phyloP scores from a whole-genome alignment of 176 grass and related monocot genomes.

The Triticum monococcum region DNA sequence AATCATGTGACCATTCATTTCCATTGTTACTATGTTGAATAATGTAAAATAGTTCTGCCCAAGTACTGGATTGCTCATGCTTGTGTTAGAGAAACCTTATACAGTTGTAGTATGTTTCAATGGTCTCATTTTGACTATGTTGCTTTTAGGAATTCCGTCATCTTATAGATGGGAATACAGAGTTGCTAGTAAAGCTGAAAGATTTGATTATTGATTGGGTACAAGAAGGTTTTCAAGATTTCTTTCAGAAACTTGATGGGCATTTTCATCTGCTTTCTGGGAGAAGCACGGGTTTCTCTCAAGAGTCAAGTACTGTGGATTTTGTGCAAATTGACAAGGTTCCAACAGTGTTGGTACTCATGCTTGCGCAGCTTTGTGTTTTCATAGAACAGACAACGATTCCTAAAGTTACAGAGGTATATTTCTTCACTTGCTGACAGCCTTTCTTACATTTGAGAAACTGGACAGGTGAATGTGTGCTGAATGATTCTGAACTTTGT shows the following conservation, averaged over 20 bases:
- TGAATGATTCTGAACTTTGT: constrained; percentile 29
- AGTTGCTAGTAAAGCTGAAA: constrained; percentile 78
- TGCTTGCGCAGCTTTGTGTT: constrained; percentile 86
- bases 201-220: constrained; percentile 97
- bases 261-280: constrained; percentile 93
- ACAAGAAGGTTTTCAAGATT: constrained; percentile 99
- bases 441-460: constrained; percentile 20
- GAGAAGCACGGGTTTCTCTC: constrained; percentile 51
- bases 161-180: constrained; percentile 81
- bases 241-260: constrained; percentile 83
- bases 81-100: neutral
- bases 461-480: neutral
- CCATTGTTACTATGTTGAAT: constrained; percentile 14
- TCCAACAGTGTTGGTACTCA: constrained; percentile 65
- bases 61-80: constrained; percentile 24
- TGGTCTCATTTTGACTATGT: constrained; percentile 31
- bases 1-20: neutral
- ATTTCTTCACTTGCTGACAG: constrained; percentile 21
- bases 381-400: constrained; percentile 88
- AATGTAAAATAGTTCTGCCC: constrained; percentile 10
- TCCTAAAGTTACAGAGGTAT: constrained; percentile 95
- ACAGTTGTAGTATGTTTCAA: constrained; percentile 12
- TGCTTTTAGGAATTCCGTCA: constrained; percentile 80
- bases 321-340: constrained; percentile 72
- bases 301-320: constrained; percentile 39